These are phyloP conservation scores for Xylariaceae sp. DNA, from an alignment of 2,329 filamentous ascomycete genomes.

Conservation along the genomic window DNA sequence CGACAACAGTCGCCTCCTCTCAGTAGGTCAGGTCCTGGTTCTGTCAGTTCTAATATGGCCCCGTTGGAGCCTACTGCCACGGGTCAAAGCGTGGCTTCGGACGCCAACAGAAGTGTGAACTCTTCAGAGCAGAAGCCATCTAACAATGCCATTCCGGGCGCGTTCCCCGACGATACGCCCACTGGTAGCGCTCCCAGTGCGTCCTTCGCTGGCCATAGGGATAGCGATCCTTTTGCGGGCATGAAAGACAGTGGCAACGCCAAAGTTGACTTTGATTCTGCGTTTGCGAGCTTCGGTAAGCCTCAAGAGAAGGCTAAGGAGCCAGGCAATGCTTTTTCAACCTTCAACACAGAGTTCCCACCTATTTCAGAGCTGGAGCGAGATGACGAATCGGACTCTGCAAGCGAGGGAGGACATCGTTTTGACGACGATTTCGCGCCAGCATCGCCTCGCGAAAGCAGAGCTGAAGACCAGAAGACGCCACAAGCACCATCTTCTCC, in stretches of 20 bases:
- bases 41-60: conserved; percentile 28
- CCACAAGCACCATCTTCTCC: conserved; percentile 23
- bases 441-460: conserved; percentile 43
- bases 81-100: conserved; percentile 30
- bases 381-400: conserved; percentile 80
- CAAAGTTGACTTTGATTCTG: conserved; percentile 80
- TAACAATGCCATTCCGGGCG: conserved; percentile 42
- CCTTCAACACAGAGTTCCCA: conserved; percentile 78
- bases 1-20: conserved; percentile 72
- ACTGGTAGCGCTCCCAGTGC: conserved; percentile 20
- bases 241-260: conserved; percentile 53
- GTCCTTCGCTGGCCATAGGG: conserved; percentile 24
- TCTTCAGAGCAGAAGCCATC: conserved; percentile 19
- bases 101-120: conserved; percentile 26
- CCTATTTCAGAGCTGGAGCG: conserved; percentile 83
- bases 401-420: conserved; percentile 69
- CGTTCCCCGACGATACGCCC: conserved; percentile 44
- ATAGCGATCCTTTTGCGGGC: conserved; percentile 48
- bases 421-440: conserved; percentile 93
- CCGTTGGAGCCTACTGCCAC: conserved; percentile 35
- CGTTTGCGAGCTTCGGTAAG: conserved; percentile 70
- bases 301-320: conserved; percentile 40
- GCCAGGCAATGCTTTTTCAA: conserved; percentile 41
- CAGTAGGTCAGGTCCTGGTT: conserved; percentile 49
- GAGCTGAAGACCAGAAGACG: conserved; percentile 21